Percentiles rank a stretch among this genome's conserved stretches.
Evolutionary conservation across 371 early-diverging fungal genomes (phyloP).

Genomic region (Syncephalis plumigaleata): DNA sequence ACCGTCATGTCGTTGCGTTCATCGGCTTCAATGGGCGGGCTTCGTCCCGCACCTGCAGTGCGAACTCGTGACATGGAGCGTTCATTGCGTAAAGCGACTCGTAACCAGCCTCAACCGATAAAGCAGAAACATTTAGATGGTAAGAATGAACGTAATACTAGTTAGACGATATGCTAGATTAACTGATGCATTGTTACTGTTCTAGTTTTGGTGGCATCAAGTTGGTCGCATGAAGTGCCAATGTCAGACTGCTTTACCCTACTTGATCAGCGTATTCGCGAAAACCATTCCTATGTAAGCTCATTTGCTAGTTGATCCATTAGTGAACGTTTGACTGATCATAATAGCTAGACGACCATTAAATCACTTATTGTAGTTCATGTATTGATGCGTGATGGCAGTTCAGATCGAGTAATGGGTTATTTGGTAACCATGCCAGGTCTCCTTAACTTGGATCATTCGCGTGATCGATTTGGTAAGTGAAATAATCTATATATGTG

Average conservation of each 20-base stretch:
- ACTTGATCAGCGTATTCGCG: constrained; percentile 2
- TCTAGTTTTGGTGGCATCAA: constrained; percentile 5
- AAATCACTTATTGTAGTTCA: constrained; percentile 9
- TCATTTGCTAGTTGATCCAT: too few species aligned
- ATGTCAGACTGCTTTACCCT: background rate
- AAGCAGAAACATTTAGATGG: constrained; percentile 7
- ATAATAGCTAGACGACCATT: constrained; percentile 2
- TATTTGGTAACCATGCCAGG: constrained; percentile 2
- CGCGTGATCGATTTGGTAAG: constrained; percentile 4
- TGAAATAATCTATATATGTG: background rate
- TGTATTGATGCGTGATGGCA: constrained; percentile 3
- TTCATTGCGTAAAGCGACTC: constrained; percentile 7
- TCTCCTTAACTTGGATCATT: constrained; percentile 3
- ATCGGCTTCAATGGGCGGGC: too few species aligned
- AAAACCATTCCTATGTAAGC: too few species aligned
- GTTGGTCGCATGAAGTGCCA: background rate
- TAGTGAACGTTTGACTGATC: too few species aligned
- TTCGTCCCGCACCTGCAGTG: too few species aligned
- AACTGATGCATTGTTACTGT: background rate
- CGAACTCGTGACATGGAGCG: constrained; percentile 4
- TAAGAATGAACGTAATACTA: constrained; percentile 1
- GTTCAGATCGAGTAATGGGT: background rate
- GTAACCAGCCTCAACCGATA: constrained; percentile 3
- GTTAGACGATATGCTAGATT: background rate
- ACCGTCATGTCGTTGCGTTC: too few species aligned